A percentile compares a stretch with the other conserved stretches of the same genome.
phyloP scores from a whole-genome alignment of 106 monocot genomes.

The Allium fistulosum region DNA sequence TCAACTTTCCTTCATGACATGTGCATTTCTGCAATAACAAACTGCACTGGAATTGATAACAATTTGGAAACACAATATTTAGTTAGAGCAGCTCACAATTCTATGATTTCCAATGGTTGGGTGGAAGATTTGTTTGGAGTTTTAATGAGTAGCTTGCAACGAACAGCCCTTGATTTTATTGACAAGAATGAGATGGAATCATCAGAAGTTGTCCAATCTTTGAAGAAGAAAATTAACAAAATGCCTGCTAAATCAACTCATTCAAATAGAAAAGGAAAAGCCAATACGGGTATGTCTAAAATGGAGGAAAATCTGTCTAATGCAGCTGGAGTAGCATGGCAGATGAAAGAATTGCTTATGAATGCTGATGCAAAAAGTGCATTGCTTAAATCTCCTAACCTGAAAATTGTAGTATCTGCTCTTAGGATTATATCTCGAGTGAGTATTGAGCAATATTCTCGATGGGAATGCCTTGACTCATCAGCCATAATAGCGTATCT shows the following conservation, averaged over 20 bases:
- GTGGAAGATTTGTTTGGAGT: slow-evolving; percentile 47
- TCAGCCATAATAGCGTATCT: slow-evolving; percentile 52
- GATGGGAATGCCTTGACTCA: slow-evolving; percentile 35
- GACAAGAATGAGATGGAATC: slow-evolving; percentile 17
- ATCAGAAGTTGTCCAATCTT: slow-evolving; percentile 8
- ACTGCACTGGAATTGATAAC: slow-evolving; percentile 33
- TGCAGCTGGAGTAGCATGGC: slow-evolving; percentile 70
- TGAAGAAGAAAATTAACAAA: slow-evolving; percentile 45
- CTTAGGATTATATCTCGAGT: slow-evolving; percentile 47
- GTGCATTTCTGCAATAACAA: slow-evolving; percentile 39
- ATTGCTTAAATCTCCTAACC: slow-evolving; percentile 39
- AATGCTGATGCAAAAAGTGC: slow-evolving; percentile 26
- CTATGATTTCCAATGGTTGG: slow-evolving; percentile 57
- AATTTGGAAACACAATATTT: slow-evolving; percentile 49
- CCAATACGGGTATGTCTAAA: slow-evolving; percentile 12
- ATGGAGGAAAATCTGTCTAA: slow-evolving; percentile 31
- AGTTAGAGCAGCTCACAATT: slow-evolving; percentile 44
- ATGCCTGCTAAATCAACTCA: slow-evolving; percentile 17
- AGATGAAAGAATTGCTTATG: slow-evolving; percentile 61
- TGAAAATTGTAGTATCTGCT: slow-evolving; percentile 34
- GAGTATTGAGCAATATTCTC: slow-evolving; percentile 36
- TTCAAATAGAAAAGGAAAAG: slow-evolving; percentile 10
- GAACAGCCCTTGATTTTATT: slow-evolving; percentile 31
- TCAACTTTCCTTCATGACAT: slow-evolving; percentile 32
- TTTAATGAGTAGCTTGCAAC: slow-evolving; percentile 40